Percentiles rank a stretch among this genome's conserved stretches.
phyloP scores from a whole-genome alignment of 345 rosid genomes.

The Citrus trifoliata region DNA sequence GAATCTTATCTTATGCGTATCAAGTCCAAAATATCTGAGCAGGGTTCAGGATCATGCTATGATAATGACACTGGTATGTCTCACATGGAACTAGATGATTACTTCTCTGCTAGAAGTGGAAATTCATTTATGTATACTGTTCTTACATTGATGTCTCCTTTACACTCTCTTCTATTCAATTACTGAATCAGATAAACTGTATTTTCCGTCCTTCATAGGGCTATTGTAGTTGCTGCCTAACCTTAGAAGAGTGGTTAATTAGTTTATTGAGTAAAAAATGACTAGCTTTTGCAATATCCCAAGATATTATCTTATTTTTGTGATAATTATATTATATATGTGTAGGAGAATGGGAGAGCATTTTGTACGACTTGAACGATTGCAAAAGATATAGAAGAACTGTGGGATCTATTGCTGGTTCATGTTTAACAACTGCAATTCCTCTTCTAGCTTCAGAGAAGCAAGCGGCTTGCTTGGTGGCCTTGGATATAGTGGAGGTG shows the following conservation, averaged over 20 bases:
- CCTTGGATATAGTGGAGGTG: constrained; percentile 86
- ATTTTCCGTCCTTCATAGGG: too few species aligned
- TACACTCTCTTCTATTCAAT: background rate
- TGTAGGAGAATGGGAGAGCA: constrained; percentile 62
- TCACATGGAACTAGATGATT: constrained; percentile 30
- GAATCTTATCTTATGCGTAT: constrained; percentile 41
- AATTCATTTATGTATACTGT: background rate
- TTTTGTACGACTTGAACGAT: constrained; percentile 58
- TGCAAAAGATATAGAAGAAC: constrained; percentile 72
- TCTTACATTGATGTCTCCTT: background rate
- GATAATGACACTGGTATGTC: constrained; percentile 12
- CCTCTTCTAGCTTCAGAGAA: constrained; percentile 75
- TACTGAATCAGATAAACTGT: background rate
- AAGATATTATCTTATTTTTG: background rate
- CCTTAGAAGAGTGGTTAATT: too few species aligned
- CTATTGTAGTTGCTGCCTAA: too few species aligned
- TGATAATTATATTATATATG: background rate
- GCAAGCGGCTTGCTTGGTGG: constrained; percentile 69
- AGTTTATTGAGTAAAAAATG: too few species aligned
- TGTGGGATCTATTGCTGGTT: constrained; percentile 77
- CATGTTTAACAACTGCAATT: constrained; percentile 68
- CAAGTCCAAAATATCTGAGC: constrained; percentile 40
- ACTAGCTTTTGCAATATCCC: too few species aligned
- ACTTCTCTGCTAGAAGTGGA: background rate
- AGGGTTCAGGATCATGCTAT: constrained; percentile 26